These are phyloP conservation scores for Cladosporium sphaerospermum DNA, from an alignment of 2,329 filamentous ascomycete species.

Conservation along the genomic window DNA sequence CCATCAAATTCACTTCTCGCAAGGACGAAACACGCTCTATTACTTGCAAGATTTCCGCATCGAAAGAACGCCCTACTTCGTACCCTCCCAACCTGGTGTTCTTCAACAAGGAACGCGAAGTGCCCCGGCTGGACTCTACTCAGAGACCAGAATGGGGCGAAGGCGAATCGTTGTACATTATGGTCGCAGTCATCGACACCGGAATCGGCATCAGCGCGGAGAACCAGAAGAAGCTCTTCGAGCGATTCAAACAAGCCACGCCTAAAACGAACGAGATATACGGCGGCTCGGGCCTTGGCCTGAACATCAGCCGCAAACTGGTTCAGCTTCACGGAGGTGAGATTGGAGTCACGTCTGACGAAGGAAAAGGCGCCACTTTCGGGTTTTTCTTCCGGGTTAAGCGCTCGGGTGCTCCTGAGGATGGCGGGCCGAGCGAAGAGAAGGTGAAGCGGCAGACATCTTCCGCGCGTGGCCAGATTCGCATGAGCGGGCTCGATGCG, in stretches of 20 bases:
- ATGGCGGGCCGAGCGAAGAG: not conserved
- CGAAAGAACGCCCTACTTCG: slow-evolving; percentile 30
- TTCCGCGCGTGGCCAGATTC: slow-evolving; percentile 1
- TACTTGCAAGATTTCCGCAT: slow-evolving; percentile 14
- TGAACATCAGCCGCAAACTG: slow-evolving; percentile 42
- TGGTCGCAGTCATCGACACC: slow-evolving; percentile 40
- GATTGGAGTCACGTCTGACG: slow-evolving; percentile 37
- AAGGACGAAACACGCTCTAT: slow-evolving; percentile 21
- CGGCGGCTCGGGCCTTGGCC: slow-evolving; percentile 39
- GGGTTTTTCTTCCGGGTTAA: slow-evolving; percentile 34
- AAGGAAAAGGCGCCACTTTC: slow-evolving; percentile 36
- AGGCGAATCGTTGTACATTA: slow-evolving; percentile 35
- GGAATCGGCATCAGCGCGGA: slow-evolving; percentile 36
- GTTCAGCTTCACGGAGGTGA: slow-evolving; percentile 40
- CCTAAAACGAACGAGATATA: slow-evolving; percentile 34
- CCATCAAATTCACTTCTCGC: slow-evolving; percentile 25
- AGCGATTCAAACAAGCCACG: slow-evolving; percentile 35
- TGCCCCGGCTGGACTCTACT: slow-evolving; percentile 37
- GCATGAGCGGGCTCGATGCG: slow-evolving; percentile 2
- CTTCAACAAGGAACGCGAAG: slow-evolving; percentile 32
- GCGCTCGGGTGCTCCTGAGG: slow-evolving; percentile 4
- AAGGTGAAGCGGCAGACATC: not conserved
- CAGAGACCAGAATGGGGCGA: slow-evolving; percentile 36
- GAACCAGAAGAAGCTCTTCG: slow-evolving; percentile 37
- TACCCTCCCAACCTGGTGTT: slow-evolving; percentile 42